Conservation (phyloP, 1,139 yeast species). For the Saccharomyces hybrid region DNA sequence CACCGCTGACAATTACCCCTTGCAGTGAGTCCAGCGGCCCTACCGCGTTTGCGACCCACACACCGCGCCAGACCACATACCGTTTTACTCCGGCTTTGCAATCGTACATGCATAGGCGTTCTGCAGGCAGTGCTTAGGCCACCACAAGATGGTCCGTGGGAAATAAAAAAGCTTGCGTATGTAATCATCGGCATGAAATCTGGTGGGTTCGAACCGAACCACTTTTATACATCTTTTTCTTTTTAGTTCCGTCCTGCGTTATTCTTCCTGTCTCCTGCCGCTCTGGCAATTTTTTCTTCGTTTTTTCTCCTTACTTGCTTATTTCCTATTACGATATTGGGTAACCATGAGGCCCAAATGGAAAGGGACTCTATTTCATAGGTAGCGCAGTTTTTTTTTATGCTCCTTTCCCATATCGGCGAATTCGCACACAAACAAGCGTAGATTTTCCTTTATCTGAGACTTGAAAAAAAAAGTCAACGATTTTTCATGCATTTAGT, state of each 20-base stretch:
- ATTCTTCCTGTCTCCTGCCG: not conserved
- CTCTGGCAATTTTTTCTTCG: not conserved
- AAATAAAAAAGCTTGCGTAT: not conserved
- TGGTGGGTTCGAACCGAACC: not conserved
- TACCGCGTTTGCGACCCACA: not conserved
- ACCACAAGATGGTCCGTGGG: not conserved
- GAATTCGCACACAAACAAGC: not conserved
- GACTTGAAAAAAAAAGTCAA: not conserved
- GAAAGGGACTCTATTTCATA: not conserved
- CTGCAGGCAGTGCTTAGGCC: not conserved
- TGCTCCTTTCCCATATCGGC: not conserved
- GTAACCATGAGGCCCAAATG: not conserved
- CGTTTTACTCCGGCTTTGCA: not conserved
- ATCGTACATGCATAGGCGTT: not conserved
- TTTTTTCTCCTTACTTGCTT: not conserved
- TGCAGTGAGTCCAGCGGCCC: not conserved
- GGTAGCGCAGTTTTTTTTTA: not conserved
- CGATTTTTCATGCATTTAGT: not conserved
- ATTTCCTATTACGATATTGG: not conserved
- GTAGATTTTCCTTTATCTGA: not conserved
- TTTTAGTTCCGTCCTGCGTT: not conserved
- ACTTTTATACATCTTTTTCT: not conserved
- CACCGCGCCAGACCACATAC: not conserved
- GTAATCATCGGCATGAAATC: not conserved
- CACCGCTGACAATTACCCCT: not conserved